Evolutionary conservation across 352 stramenopile species (phyloP).

Genomic region (Phytophthora citricola): DNA sequence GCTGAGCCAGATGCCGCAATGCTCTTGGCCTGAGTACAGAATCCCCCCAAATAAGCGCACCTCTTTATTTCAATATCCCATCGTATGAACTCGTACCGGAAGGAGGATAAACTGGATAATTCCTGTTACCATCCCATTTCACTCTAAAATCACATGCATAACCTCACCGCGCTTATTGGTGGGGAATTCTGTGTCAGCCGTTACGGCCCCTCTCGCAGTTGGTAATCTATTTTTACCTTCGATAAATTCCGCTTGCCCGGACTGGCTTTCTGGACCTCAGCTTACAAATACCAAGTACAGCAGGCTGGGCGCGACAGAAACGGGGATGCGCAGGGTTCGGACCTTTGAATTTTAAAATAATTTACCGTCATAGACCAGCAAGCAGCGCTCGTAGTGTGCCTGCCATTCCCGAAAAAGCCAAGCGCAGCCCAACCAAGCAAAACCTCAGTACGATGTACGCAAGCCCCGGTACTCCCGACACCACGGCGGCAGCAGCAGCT

Average conservation of each 20-base stretch:
- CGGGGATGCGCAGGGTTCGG: neutral
- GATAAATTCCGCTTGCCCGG: conserved; percentile 16
- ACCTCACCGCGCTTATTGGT: no score
- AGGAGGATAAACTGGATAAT: no score
- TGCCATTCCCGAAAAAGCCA: conserved; percentile 55
- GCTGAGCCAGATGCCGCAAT: neutral
- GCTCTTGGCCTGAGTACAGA: conserved; percentile 7
- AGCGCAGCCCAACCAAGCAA: conserved; percentile 22
- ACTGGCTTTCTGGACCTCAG: conserved; percentile 34
- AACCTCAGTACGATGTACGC: conserved; percentile 38
- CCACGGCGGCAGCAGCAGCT: conserved; percentile 32
- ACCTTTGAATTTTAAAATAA: conserved; percentile 25
- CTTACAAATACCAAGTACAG: conserved; percentile 7
- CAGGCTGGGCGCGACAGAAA: no score
- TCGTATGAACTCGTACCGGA: no score
- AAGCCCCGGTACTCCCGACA: conserved; percentile 46
- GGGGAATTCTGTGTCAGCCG: no score
- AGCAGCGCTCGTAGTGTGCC: neutral
- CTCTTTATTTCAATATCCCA: no score
- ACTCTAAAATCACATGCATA: no score
- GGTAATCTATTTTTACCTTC: conserved; percentile 31
- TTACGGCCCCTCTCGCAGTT: conserved; percentile 3
- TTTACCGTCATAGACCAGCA: conserved; percentile 14
- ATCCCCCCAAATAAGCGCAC: neutral
- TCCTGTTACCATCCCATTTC: no score